phyloP scores from a whole-genome alignment of 2,329 filamentous ascomycete species.

The Phaeosphaeriaceae sp. region DNA sequence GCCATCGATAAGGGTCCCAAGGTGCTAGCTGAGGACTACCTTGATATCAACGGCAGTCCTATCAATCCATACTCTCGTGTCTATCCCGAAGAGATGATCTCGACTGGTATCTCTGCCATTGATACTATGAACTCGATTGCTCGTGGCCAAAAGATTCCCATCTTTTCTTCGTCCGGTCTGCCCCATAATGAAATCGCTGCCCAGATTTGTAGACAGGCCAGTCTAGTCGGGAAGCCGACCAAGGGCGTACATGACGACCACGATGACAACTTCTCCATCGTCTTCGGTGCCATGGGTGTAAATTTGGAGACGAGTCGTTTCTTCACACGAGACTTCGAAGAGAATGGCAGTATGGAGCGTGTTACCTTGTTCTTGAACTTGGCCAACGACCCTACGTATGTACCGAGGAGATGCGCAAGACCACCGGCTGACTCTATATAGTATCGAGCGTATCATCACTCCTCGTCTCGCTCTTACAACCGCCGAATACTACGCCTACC shows the following conservation, averaged over 20 bases:
- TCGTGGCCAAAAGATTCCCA: constrained; percentile 98
- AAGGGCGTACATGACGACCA: constrained; percentile 97
- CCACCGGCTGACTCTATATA: constrained; percentile 48
- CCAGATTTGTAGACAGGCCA: constrained; percentile 96
- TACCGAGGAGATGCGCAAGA: constrained; percentile 21
- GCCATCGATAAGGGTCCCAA: constrained; percentile 99
- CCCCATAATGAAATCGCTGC: constrained; percentile 99
- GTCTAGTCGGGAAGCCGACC: constrained; percentile 88
- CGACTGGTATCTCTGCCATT: constrained; percentile 98
- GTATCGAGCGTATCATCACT: constrained; percentile 99
- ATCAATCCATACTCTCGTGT: constrained; percentile 99
- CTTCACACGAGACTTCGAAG: constrained; percentile 98
- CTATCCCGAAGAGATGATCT: constrained; percentile 99
- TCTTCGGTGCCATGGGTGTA: constrained; percentile 99
- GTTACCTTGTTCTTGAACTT: constrained; percentile 98
- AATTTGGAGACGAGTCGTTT: constrained; percentile 99
- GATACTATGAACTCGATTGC: constrained; percentile 94
- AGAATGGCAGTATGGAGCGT: constrained; percentile 98
- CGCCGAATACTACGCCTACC: constrained; percentile 99
- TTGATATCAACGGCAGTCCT: constrained; percentile 98
- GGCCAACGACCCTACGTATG: constrained; percentile 97
- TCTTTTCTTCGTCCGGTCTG: constrained; percentile 97
- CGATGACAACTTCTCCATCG: constrained; percentile 99
- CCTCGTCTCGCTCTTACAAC: constrained; percentile 97
- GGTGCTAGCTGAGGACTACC: constrained; percentile 95